Percentiles rank a stretch among this genome's conserved stretches.
Conservation (phyloP, 441 rosid genomes). For the Populus trichocarpa region DNA sequence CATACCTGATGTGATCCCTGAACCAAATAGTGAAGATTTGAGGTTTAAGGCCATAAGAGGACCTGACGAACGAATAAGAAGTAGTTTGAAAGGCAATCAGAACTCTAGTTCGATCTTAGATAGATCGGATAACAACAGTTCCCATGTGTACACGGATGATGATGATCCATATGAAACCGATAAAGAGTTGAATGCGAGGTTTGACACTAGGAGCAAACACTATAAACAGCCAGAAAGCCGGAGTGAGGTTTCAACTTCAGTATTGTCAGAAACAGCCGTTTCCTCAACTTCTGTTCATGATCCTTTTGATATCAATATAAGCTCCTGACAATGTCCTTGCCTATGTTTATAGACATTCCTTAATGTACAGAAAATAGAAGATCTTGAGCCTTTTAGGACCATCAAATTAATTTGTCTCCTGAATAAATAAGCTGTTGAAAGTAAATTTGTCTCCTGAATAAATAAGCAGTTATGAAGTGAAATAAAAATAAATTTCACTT, state of each 20-base stretch:
- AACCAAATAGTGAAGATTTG: constrained; percentile 38
- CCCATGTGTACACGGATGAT: background rate
- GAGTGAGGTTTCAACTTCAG: background rate
- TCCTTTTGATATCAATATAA: background rate
- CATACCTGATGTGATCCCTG: constrained; percentile 36
- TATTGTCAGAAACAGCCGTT: background rate
- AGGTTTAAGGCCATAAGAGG: constrained; percentile 55
- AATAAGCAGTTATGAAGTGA: no score
- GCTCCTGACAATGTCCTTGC: background rate
- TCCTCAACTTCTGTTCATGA: background rate
- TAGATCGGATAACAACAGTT: background rate
- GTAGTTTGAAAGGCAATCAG: background rate
- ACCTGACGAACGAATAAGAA: constrained; percentile 4
- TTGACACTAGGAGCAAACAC: background rate
- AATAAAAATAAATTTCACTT: background rate
- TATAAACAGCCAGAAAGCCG: background rate
- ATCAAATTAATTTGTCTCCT: background rate
- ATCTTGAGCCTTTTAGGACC: background rate
- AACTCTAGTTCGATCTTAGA: background rate
- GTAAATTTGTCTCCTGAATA: no score
- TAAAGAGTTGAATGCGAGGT: background rate
- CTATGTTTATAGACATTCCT: background rate
- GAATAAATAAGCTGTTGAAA: no score
- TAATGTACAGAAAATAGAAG: background rate
- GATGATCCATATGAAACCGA: background rate